These are phyloP conservation scores for Metarhizium rileyi DNA, from an alignment of 2,329 filamentous ascomycete species.

Conservation along the genomic window DNA sequence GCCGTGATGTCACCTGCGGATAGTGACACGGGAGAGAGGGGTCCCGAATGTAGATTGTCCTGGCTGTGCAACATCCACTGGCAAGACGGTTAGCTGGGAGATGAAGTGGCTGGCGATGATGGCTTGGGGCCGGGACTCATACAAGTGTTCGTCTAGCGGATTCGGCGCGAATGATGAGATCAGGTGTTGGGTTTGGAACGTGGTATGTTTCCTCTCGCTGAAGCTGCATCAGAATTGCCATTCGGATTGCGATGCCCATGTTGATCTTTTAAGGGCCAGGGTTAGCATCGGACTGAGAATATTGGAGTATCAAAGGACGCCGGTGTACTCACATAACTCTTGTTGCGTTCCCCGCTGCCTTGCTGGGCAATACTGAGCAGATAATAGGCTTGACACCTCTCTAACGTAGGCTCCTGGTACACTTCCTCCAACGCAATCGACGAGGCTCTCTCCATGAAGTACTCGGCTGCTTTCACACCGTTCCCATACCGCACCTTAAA, in stretches of 20 bases:
- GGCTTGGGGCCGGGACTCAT: constrained; percentile 11
- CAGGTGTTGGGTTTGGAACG: constrained; percentile 30
- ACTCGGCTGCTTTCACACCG: constrained; percentile 41
- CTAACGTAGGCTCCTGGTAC: constrained; percentile 42
- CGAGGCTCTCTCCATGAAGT: constrained; percentile 42
- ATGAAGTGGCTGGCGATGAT: not conserved
- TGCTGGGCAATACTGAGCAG: constrained; percentile 50
- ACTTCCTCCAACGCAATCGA: constrained; percentile 38
- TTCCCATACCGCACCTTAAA: constrained; percentile 38
- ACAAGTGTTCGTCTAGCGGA: constrained; percentile 48
- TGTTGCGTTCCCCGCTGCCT: constrained; percentile 42
- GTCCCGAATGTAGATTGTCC: constrained; percentile 46
- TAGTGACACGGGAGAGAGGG: constrained; percentile 40
- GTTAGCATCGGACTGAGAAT: not conserved
- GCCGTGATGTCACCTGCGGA: constrained; percentile 44
- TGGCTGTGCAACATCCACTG: constrained; percentile 52
- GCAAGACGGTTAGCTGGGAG: not conserved
- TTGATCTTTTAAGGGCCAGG: constrained; percentile 33
- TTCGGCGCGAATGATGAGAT: constrained; percentile 39
- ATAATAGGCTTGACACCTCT: constrained; percentile 49
- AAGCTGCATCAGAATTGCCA: constrained; percentile 44
- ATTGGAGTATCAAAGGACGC: not conserved
- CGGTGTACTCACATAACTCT: constrained; percentile 38
- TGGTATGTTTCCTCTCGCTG: constrained; percentile 47
- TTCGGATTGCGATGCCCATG: constrained; percentile 45